A percentile compares a stretch with the other conserved stretches of the same genome.
Evolutionary conservation across 148 eudicot species (phyloP).

Genomic region (Nepenthes mirabilis): DNA sequence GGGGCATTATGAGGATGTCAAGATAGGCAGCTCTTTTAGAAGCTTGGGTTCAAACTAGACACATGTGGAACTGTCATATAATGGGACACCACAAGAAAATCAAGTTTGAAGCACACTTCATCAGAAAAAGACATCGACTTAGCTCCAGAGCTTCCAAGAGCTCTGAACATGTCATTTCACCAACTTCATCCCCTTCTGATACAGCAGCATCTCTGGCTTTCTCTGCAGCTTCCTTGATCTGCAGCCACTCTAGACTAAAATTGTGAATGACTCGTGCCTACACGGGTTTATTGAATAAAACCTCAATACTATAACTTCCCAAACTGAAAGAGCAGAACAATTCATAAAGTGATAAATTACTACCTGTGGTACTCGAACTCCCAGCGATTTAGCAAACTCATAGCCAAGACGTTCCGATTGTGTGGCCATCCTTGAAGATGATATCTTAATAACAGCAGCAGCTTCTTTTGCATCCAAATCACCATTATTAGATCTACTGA

Average conservation of each 20-base stretch:
- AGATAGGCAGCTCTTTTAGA: too few relatives aligned
- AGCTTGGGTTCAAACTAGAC: too few relatives aligned
- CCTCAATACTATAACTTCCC: conserved; percentile 5
- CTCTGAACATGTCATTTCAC: conserved; percentile 90
- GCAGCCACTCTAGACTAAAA: conserved; percentile 74
- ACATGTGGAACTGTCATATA: not conserved
- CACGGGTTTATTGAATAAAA: conserved; percentile 1
- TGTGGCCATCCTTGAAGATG: conserved; percentile 97
- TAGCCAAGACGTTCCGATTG: conserved; percentile 98
- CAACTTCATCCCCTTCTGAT: conserved; percentile 69
- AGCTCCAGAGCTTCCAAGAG: conserved; percentile 99
- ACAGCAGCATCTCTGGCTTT: conserved; percentile 66
- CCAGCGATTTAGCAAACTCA: conserved; percentile 96
- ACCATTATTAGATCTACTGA: conserved; percentile 45
- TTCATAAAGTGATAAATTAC: conserved; percentile 13
- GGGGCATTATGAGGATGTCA: too few relatives aligned
- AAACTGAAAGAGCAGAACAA: conserved; percentile 5
- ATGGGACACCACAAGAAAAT: not conserved
- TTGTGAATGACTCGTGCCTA: conserved; percentile 95
- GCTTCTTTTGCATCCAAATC: conserved; percentile 56
- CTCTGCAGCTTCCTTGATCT: conserved; percentile 88
- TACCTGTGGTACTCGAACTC: conserved; percentile 88
- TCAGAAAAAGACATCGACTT: conserved; percentile 78
- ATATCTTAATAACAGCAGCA: conserved; percentile 91
- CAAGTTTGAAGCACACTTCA: conserved; percentile 44